phyloP scores from a whole-genome alignment of 768 basidiomycete species.

The Lentinula edodes region DNA sequence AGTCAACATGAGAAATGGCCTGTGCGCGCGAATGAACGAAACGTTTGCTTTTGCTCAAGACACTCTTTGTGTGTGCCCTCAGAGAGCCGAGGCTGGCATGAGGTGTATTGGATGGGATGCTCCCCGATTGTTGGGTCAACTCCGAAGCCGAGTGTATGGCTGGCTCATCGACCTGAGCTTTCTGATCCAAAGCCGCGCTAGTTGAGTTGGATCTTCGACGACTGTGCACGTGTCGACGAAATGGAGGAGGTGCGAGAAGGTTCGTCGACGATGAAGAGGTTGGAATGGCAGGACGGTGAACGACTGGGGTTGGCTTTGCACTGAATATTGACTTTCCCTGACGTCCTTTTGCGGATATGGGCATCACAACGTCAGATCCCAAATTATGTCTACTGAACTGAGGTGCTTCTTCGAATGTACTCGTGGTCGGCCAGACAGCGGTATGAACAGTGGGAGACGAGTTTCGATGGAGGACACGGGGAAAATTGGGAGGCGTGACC shows the following conservation, averaged over 20 bases:
- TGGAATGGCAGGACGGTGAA: background rate
- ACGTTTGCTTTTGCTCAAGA: background rate
- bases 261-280: too few relatives aligned
- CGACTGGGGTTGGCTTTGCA: background rate
- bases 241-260: background rate
- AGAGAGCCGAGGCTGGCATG: background rate
- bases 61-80: background rate
- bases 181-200: background rate
- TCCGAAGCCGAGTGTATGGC: background rate
- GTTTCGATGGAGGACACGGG: background rate
- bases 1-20: background rate
- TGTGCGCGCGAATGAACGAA: background rate
- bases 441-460: background rate
- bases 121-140: background rate
- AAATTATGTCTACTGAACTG: background rate
- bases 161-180: background rate
- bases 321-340: background rate
- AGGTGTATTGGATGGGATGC: background rate
- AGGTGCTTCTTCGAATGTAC: background rate
- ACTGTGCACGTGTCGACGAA: background rate
- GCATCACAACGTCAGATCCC: background rate
- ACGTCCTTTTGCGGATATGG: background rate
- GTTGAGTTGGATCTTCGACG: background rate
- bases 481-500: background rate
- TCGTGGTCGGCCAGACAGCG: slow-evolving; percentile 2